A percentile compares a stretch with the other conserved stretches of the same genome.
These are phyloP conservation scores for Leccinum pseudoinsigne DNA, from an alignment of 1,284 basidiomycete species.

Conservation along the genomic window DNA sequence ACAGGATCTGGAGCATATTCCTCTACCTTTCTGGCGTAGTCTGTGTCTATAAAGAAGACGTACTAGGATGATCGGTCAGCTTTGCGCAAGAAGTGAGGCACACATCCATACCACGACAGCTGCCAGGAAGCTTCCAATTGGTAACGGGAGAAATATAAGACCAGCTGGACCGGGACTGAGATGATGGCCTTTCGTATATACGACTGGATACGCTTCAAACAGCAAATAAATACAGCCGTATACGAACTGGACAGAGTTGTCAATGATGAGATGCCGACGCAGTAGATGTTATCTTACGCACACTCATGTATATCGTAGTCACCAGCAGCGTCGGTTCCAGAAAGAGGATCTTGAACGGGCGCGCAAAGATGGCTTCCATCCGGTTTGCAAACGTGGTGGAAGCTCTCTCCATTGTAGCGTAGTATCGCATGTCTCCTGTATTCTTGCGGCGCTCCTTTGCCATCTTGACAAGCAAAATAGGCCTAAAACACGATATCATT, in stretches of 20 bases:
- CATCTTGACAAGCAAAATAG: conserved; percentile 53
- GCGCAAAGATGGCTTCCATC: conserved; percentile 49
- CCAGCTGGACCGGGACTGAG: conserved; percentile 52
- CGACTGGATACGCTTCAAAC: conserved; percentile 60
- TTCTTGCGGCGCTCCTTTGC: conserved; percentile 44
- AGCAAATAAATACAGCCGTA: conserved; percentile 64
- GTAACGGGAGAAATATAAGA: conserved; percentile 53
- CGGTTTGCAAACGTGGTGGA: conserved; percentile 41
- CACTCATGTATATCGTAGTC: conserved; percentile 67
- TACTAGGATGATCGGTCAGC: conserved; percentile 38
- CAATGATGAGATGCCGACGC: conserved; percentile 4
- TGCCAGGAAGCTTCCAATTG: conserved; percentile 53
- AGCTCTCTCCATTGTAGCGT: conserved; percentile 50
- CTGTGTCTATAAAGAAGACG: conserved; percentile 51
- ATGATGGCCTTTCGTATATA: conserved; percentile 52
- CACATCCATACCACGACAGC: conserved; percentile 39
- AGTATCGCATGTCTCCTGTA: conserved; percentile 68
- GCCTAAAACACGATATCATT: conserved; percentile 33
- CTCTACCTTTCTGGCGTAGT: conserved; percentile 47
- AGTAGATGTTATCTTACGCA: conserved; percentile 37
- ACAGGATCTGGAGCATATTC: conserved; percentile 53
- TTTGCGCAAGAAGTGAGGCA: conserved; percentile 33
- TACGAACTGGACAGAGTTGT: conserved; percentile 46
- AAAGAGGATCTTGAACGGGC: conserved; percentile 69
- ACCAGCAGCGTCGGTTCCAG: conserved; percentile 79